Evolutionary conservation across 495 filamentous ascomycete genomes (phyloP), one percentile per base, ranked within the genome.

Genomic region (Neurospora africana): DNA sequence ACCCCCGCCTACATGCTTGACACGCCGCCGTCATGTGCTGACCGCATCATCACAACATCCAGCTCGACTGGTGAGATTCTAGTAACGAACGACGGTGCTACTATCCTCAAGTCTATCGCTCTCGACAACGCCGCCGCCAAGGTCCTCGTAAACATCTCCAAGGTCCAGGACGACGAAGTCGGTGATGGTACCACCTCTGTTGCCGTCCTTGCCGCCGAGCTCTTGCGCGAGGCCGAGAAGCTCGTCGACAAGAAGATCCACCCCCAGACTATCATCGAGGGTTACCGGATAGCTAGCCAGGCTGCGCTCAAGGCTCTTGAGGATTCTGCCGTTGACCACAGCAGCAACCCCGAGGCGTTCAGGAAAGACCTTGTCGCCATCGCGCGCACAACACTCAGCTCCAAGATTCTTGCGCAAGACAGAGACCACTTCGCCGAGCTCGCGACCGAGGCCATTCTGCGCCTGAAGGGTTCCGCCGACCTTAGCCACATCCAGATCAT

Each of bases 191-290:
- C 95, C 37, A 86, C 84, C 3, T 88, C 86, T 10, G 95, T 99
- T 21, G 90, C 95, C 37, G 96, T 99, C 15, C 85, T 99, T 73
- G 93, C 95, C 27, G 96, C 95, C 30, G 95, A 99, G 84, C 87
- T 99, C 58, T 87, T 99, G 68, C 91, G 96, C 68, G 96, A 98
- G 80, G 95, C 96, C 33, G 95, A 99, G 86, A 93, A 96, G 83
- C 88, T 99, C 44, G 94, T 99, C 75, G 92, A 94, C 85, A 91
- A 92, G 84, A 98, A 97, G 84, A 97, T 99, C 78, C 95, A 99
- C 82, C 95, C 95, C 40, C 95, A 99, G 87, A 98, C 96, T 30
- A 98, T 99, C 82, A 99, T 99, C 77, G 95, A 99, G 77, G 95
- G 95, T 30, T 99, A 96, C 86, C 91, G 95, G 82, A 95, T 99